Evolutionary conservation across 2,329 filamentous ascomycete species (phyloP).

Genomic region (Arthroderma sp.): DNA sequence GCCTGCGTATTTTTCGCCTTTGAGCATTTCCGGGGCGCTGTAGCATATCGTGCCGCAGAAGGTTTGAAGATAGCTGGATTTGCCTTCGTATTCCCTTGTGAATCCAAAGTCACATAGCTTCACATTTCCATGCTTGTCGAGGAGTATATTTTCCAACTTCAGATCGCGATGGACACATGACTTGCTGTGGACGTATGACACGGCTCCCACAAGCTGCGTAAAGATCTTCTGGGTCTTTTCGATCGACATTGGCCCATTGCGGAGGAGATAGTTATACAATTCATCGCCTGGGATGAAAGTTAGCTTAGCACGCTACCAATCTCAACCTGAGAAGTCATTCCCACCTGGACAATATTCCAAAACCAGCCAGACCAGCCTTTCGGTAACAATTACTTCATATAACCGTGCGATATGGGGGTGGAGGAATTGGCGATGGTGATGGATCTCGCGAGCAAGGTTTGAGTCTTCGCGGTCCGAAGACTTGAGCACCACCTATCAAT

Average conservation of each 20-base stretch:
- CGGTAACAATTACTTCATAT: constrained; percentile 97
- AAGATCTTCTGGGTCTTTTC: constrained; percentile 92
- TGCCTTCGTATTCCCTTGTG: constrained; percentile 91
- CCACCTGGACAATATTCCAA: constrained; percentile 89
- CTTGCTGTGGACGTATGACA: constrained; percentile 87
- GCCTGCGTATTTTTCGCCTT: constrained; percentile 92
- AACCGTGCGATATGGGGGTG: constrained; percentile 93
- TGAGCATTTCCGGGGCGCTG: constrained; percentile 95
- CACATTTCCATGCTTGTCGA: constrained; percentile 94
- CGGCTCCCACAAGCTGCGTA: constrained; percentile 85
- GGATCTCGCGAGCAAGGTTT: constrained; percentile 92
- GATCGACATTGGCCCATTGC: constrained; percentile 69
- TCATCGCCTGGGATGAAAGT: constrained; percentile 58
- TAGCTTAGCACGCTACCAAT: constrained; percentile 2
- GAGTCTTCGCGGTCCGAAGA: constrained; percentile 91
- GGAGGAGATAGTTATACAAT: constrained; percentile 87
- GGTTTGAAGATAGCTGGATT: constrained; percentile 86
- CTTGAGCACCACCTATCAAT: constrained; percentile 78
- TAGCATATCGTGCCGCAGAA: constrained; percentile 98
- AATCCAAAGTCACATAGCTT: constrained; percentile 98
- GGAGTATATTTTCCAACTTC: constrained; percentile 89
- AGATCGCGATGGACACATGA: constrained; percentile 93
- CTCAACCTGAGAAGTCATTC: constrained; percentile 11
- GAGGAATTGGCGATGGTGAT: constrained; percentile 94
- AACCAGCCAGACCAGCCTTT: constrained; percentile 87